phyloP scores from a whole-genome alignment of 164 flowering plant species.

The Chloranthus sessilifolius region DNA sequence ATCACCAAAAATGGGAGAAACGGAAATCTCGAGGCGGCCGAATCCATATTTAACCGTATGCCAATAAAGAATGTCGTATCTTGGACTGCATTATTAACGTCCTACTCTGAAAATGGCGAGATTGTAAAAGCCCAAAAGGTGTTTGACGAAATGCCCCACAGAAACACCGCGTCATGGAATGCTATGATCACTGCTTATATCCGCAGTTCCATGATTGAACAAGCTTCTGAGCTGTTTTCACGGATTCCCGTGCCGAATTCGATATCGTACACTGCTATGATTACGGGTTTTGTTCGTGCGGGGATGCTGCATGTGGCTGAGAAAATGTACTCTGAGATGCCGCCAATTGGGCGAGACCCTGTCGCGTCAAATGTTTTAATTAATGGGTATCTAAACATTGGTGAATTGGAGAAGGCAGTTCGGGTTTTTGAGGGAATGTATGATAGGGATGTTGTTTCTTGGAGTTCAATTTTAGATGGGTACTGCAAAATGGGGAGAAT shows the following conservation, averaged over 20 bases:
- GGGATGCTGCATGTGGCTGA: conserved; percentile 32
- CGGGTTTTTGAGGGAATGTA: conserved; percentile 29
- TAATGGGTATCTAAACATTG: conserved; percentile 32
- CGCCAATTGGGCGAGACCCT: conserved; percentile 22
- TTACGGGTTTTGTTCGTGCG: conserved; percentile 28
- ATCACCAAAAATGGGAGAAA: conserved; percentile 37
- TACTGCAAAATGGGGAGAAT: conserved; percentile 29
- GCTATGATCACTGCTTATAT: conserved; percentile 50
- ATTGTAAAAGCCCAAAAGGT: conserved; percentile 25
- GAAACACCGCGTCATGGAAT: conserved; percentile 37
- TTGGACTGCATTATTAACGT: conserved; percentile 53
- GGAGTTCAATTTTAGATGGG: conserved; percentile 45
- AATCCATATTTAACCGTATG: conserved; percentile 35
- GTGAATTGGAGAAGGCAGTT: conserved; percentile 24
- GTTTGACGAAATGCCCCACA: conserved; percentile 47
- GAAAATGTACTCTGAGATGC: conserved; percentile 24
- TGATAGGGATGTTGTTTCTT: conserved; percentile 37
- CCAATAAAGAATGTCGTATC: conserved; percentile 32
- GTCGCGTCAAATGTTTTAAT: conserved; percentile 34
- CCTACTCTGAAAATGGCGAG: conserved; percentile 32
- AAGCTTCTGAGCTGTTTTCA: conserved; percentile 28
- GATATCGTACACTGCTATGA: conserved; percentile 33
- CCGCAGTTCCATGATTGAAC: conserved; percentile 15
- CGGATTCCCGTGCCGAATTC: conserved; percentile 27
- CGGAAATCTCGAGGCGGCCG: conserved; percentile 38